Evolutionary conservation across 176 grass and related monocot species (phyloP).

Genomic region (sorghum (Sorghum bicolor)): Sorghum_bicolor_NCBIv3 NC_012875.2:60766501-60767000

Average conservation of each 20-base stretch:
- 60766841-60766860: neutral
- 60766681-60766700: neutral
- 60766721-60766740: conserved; percentile 34
- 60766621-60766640: neutral
- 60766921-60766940: neutral
- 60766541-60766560: conserved; percentile 64
- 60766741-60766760: conserved; percentile 78
- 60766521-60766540: conserved; percentile 76
- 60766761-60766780: conserved; percentile 87
- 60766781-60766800: conserved; percentile 80
- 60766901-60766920: neutral
- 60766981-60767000: neutral
- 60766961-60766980: neutral
- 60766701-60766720: neutral
- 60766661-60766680: neutral
- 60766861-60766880: neutral
- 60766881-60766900: neutral
- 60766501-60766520: conserved; percentile 78
- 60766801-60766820: conserved; percentile 43
- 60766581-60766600: neutral
- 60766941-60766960: neutral
- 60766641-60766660: neutral
- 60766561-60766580: conserved; percentile 41
- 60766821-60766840: neutral
- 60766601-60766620: neutral